Evolutionary conservation across 2,329 filamentous ascomycete genomes (phyloP).

Genomic region (Aspergillus pseudonomiae): DNA sequence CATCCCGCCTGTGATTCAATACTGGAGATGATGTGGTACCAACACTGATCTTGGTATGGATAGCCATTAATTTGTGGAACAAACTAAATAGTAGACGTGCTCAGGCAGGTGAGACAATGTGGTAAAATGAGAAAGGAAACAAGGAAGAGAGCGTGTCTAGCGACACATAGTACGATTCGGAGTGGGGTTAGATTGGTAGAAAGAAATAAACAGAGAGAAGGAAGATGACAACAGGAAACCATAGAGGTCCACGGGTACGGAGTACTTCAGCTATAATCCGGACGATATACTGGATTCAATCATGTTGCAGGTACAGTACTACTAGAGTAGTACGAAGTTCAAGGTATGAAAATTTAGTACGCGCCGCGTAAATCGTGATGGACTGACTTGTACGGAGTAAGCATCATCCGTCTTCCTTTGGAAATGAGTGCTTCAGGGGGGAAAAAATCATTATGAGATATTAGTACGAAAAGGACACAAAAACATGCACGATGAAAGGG

Average conservation of each 20-base stretch:
- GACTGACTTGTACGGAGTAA: too few species aligned
- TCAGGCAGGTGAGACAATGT: background rate
- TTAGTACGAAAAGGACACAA: background rate
- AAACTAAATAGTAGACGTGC: background rate
- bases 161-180: background rate
- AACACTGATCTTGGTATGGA: conserved; percentile 3
- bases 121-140: background rate
- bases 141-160: background rate
- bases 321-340: too few species aligned
- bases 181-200: background rate
- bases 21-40: background rate
- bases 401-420: too few species aligned
- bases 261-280: background rate
- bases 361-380: too few species aligned
- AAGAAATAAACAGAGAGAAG: background rate
- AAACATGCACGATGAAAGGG: background rate
- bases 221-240: background rate
- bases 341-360: too few species aligned
- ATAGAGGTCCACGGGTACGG: background rate
- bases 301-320: too few species aligned
- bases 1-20: background rate
- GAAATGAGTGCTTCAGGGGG: too few species aligned
- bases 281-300: background rate
- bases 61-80: background rate
- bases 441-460: too few species aligned